Evolutionary conservation across 2,329 filamentous ascomycete species (phyloP), one percentile per base, ranked within the genome.

Genomic region (Colletotrichum incanum): DNA sequence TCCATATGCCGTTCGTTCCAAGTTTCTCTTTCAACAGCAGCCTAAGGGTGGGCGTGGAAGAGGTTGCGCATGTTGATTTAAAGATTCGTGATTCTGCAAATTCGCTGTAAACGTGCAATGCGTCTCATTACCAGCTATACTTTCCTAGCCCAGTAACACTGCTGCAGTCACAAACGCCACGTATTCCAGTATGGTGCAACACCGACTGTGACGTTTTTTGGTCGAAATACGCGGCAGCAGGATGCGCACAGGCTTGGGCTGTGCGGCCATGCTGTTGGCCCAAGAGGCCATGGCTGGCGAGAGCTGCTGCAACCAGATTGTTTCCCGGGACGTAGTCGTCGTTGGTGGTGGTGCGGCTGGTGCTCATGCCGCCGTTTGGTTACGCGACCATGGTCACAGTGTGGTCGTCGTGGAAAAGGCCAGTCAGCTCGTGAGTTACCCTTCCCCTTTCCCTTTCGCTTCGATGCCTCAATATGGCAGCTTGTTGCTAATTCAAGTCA

Each of bases 311-410:
- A 66, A 18, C 37, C 43, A 67, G 23, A 59, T 54, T 37, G 72
- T 77, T 43, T 47, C 56, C 18, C 75, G 76, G 28, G 76, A 78
- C n/a, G 74, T 78, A n/a, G 62, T 58, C 45, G 69, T 86, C 62
- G 80, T 86, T 39, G 84, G 85, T 34, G 84, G 84, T 3, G 85
- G 85, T 28, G 77, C 81, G 0, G 73, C 78, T 23, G 84, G 85
- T 16, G 82, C 81, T 0, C 82, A 85, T 69, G 78, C 82, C 7
- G 83, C 84, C 12, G 79, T 85, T 31, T 72, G 76, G 26, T 76
- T 87, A 8, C 77, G 80, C 12, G 79, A 86, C 41, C 62, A 77
- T 23, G 79, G 79, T 39, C 78, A 82, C 37, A 81, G 73, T 8
- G 79, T 86, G 18, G 77, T 81, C 3, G 73, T 87, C 0, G 74